phyloP scores from a whole-genome alignment of 768 basidiomycete genomes.

The Trametes villosa region DNA sequence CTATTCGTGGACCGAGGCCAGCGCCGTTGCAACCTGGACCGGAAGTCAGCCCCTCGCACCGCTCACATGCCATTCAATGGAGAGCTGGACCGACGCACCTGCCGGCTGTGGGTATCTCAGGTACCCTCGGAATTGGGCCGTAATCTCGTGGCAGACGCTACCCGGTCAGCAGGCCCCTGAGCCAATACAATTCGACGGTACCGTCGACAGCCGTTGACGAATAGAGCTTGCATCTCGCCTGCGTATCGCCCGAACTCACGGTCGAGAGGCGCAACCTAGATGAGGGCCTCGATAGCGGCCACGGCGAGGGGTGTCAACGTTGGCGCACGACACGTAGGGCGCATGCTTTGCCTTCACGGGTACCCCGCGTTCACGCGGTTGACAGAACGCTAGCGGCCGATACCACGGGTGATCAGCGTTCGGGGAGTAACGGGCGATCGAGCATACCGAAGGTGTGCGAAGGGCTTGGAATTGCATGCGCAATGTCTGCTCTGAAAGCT shows the following conservation, averaged over 20 bases:
- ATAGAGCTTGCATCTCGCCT: background rate
- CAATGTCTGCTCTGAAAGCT: background rate
- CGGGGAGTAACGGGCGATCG: background rate
- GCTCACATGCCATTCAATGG: background rate
- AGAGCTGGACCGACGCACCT: background rate
- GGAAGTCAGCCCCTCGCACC: background rate
- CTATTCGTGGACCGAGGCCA: slow-evolving; percentile 5
- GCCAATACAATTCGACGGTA: background rate
- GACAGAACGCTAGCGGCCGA: background rate
- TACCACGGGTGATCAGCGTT: background rate
- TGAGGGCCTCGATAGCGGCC: background rate
- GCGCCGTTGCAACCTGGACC: slow-evolving; percentile 3
- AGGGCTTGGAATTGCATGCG: background rate
- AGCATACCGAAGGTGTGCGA: background rate
- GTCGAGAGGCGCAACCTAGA: slow-evolving; percentile 9
- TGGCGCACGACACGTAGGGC: background rate
- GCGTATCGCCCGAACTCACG: background rate
- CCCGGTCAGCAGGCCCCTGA: background rate
- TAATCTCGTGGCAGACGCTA: background rate
- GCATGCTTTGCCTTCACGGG: background rate
- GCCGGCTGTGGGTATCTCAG: slow-evolving; percentile 1
- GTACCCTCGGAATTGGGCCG: background rate
- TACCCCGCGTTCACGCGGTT: background rate
- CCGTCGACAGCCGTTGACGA: background rate
- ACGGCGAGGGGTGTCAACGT: background rate